Base-by-base conservation (phyloP, 1,139 yeast species). In the Pichia sp. region DNA sequence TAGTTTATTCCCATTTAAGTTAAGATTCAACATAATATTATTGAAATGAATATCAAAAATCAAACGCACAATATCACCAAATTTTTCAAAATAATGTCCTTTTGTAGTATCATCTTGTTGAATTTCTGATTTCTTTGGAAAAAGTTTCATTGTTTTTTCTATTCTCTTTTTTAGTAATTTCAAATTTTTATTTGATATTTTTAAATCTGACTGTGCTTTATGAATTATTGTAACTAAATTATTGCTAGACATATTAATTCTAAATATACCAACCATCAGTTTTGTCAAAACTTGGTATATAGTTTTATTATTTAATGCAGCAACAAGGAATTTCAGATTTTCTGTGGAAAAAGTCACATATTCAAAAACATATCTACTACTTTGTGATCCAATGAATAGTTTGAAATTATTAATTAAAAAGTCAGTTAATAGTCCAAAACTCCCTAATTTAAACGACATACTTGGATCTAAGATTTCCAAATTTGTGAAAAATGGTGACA, bases 171-270 rank as follows among this genome's bases (percentile, higher is more conserved):
- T 50, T 8, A 55, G 27, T 6, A 6, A 1, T 3, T 44, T 39
- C 19, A 59, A 29, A 33, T 53, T 49, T 10, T 22, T 39, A 3
- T 7, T 14, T 1, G 42, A 44, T 33, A 9, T 18, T 8, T 27
- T 29, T 3, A 22, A 44, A 45, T 63, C 65, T 5, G 46, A 33
- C 18, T 53, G 56, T 0, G 51, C 58, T 8, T 53, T 52, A 30
- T 50, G 42, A 22, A 63, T 51, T 16, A 61, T 42, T 14, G 50
- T 27, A 8, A 56, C 46, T 16, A 58, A 19, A 48, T 63, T 59
- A 41, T 56, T 49, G 14, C 61, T 61, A 5, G 61, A 45, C 22
- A 60, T 42, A 44, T 62, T 62, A 5, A 63, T 16, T 44, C 67
- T 56, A 11, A 43, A n/a, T 6, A 46, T n/a, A 16, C 62, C 65